Evolutionary conservation across 768 basidiomycete species (phyloP).

Genomic region (Podaxis sp.): DNA sequence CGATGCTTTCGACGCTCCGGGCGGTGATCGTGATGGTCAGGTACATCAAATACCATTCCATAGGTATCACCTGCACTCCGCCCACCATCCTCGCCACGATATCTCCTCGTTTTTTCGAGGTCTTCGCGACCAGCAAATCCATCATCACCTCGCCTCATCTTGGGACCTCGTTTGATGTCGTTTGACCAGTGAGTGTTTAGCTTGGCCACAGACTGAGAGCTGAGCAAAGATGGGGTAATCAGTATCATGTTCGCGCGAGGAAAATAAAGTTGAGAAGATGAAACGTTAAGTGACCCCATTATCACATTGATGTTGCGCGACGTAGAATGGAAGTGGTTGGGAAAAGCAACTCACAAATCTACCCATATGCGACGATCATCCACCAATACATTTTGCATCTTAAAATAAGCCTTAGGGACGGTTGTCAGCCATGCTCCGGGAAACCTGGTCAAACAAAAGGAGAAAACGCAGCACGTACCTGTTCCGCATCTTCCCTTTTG

Average conservation of each 20-base stretch:
- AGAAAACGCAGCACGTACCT: constrained; percentile 44
- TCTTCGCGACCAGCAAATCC: constrained; percentile 70
- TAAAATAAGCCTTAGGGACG: constrained; percentile 83
- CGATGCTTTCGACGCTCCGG: constrained; percentile 39
- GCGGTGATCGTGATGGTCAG: constrained; percentile 28
- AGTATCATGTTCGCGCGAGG: constrained; percentile 4
- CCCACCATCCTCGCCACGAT: constrained; percentile 43
- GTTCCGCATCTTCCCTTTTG: constrained; percentile 88
- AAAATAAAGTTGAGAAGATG: neutral
- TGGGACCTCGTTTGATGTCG: constrained; percentile 49
- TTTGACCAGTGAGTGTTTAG: constrained; percentile 83
- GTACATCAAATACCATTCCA: constrained; percentile 84
- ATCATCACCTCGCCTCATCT: constrained; percentile 30
- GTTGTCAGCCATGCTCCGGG: neutral
- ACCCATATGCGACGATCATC: constrained; percentile 99
- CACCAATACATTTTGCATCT: constrained; percentile 98
- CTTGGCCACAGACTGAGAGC: constrained; percentile 93
- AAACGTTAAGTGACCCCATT: neutral
- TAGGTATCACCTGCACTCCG: constrained; percentile 41
- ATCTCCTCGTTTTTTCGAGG: constrained; percentile 66
- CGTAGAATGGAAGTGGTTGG: neutral
- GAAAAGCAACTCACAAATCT: constrained; percentile 69
- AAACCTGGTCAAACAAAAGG: neutral
- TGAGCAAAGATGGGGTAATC: constrained; percentile 25
- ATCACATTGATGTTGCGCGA: neutral